Evolutionary conservation across 169 alveolate genomes (phyloP).

Genomic region (Babesia gibsoni): DNA sequence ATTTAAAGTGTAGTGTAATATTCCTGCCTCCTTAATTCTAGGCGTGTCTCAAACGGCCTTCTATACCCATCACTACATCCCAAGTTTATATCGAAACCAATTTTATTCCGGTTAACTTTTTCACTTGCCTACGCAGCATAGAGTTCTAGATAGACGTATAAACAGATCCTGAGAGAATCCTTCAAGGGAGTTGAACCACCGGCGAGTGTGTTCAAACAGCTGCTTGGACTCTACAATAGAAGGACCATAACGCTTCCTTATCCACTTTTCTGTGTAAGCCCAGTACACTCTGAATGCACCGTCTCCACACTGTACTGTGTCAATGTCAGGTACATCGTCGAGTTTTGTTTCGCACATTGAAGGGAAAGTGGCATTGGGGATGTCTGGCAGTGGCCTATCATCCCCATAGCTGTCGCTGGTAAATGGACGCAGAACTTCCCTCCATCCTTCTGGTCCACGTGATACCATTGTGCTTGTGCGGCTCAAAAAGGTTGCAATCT

Average conservation of each 20-base stretch:
- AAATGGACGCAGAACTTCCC: slow-evolving; percentile 21
- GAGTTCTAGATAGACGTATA: slow-evolving; percentile 48
- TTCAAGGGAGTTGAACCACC: slow-evolving; percentile 58
- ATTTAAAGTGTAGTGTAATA: no score
- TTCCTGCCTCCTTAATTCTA: no score
- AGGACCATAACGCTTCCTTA: slow-evolving; percentile 37
- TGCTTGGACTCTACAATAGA: slow-evolving; percentile 1
- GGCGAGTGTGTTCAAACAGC: slow-evolving; percentile 25
- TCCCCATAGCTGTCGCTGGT: not conserved
- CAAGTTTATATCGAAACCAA: no score
- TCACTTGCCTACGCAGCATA: no score
- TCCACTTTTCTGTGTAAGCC: slow-evolving; percentile 62
- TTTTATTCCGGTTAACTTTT: no score
- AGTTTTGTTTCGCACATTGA: slow-evolving; percentile 43
- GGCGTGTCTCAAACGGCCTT: no score
- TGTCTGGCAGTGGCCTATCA: slow-evolving; percentile 31
- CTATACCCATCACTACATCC: no score
- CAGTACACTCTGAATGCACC: slow-evolving; percentile 58
- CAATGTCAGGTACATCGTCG: slow-evolving; percentile 53
- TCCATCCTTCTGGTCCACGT: slow-evolving; percentile 50
- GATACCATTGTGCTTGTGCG: slow-evolving; percentile 25
- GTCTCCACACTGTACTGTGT: slow-evolving; percentile 15
- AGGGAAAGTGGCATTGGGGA: slow-evolving; percentile 36
- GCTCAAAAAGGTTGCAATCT: slow-evolving; percentile 21
- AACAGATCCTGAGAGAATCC: slow-evolving; percentile 46